Evolutionary conservation across 2,329 filamentous ascomycete species (phyloP).

Genomic region (Sporothrix pseudoabietina): DNA sequence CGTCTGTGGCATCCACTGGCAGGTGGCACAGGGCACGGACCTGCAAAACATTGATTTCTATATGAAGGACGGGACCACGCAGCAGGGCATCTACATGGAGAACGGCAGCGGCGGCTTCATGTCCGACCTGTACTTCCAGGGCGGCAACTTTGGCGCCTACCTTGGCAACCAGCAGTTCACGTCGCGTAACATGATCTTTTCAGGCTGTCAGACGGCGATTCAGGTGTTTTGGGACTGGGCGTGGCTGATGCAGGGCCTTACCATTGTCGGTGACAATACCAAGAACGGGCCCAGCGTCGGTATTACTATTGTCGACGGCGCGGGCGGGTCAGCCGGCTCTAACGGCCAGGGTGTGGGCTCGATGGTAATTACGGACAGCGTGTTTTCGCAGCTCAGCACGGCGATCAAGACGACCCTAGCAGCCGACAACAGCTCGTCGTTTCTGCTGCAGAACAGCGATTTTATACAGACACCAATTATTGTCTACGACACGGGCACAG

Average conservation of each 20-base stretch:
- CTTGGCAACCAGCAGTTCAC: constrained; percentile 72
- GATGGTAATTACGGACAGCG: constrained; percentile 70
- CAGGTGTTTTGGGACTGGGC: constrained; percentile 74
- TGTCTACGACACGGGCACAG: constrained; percentile 44
- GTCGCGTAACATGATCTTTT: constrained; percentile 66
- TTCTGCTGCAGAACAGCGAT: constrained; percentile 57
- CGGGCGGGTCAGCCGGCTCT: constrained; percentile 59
- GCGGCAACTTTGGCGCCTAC: constrained; percentile 61
- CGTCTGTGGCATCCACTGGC: constrained; percentile 24
- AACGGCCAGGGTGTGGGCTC: constrained; percentile 67
- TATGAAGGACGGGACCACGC: constrained; percentile 54
- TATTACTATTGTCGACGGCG: constrained; percentile 60
- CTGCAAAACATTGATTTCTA: constrained; percentile 36
- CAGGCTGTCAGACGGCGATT: constrained; percentile 64
- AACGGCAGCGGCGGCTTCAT: constrained; percentile 42
- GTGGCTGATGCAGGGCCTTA: constrained; percentile 66
- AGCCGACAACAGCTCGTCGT: constrained; percentile 33
- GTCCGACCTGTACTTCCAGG: constrained; percentile 62
- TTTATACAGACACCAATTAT: constrained; percentile 45
- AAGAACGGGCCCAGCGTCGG: background rate
- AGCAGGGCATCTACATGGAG: constrained; percentile 52
- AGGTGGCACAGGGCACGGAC: constrained; percentile 10
- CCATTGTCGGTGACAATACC: constrained; percentile 43
- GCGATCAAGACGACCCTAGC: constrained; percentile 66
- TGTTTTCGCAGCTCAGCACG: constrained; percentile 62